These are phyloP conservation scores for Lumnitzera racemosa DNA, from an alignment of 345 rosid species.

Conservation along the genomic window DNA sequence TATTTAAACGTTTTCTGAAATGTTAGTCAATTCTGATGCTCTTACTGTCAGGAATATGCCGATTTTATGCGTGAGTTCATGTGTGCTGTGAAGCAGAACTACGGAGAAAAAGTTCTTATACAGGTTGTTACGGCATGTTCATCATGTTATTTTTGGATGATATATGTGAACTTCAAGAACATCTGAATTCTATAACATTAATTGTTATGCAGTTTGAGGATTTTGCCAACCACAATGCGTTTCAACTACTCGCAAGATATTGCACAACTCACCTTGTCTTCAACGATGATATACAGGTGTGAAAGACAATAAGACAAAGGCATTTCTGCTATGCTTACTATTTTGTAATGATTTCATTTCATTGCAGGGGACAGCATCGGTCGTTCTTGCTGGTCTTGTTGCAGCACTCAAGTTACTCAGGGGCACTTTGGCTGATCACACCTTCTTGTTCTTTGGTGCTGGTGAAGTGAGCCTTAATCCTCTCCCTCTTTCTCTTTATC, in stretches of 20 bases:
- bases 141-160: too few species aligned
- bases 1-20: not conserved
- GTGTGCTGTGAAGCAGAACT: conserved; percentile 85
- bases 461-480: conserved; percentile 60
- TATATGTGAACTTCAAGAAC: too few species aligned
- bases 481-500: not conserved
- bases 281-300: conserved; percentile 92
- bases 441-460: conserved; percentile 89
- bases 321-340: not conserved
- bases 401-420: conserved; percentile 63
- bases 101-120: conserved; percentile 77
- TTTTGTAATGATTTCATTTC: not conserved
- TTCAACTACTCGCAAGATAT: conserved; percentile 65
- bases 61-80: conserved; percentile 79
- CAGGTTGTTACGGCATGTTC: conserved; percentile 34
- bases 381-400: conserved; percentile 83
- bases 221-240: conserved; percentile 95
- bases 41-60: conserved; percentile 48
- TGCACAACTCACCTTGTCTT: conserved; percentile 75
- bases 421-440: conserved; percentile 63
- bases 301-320: not conserved
- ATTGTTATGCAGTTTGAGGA: conserved; percentile 70
- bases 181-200: not conserved
- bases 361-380: conserved; percentile 88
- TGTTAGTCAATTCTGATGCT: not conserved